Conservation (phyloP, 805 yeast genomes). For the Saccharomycodes ludwigii region DNA sequence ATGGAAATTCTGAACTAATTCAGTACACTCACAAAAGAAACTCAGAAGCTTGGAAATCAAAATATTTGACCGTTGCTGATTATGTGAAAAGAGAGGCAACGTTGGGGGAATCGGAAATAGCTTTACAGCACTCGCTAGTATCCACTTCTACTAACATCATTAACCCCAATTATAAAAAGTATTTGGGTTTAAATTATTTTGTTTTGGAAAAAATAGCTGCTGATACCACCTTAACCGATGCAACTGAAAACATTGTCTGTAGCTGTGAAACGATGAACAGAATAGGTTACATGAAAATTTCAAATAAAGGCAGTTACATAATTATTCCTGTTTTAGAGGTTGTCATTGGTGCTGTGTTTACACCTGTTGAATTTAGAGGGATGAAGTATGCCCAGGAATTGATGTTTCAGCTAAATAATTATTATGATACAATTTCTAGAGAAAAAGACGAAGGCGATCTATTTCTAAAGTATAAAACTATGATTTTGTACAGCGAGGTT, state of each 20-base stretch:
- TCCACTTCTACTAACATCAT: background rate
- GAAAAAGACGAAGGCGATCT: constrained; percentile 13
- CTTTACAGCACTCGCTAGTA: background rate
- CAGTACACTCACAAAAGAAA: constrained; percentile 25
- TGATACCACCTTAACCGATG: constrained; percentile 13
- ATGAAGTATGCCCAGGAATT: constrained; percentile 43
- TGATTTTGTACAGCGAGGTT: constrained; percentile 58
- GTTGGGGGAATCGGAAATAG: constrained; percentile 17
- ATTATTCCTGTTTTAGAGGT: constrained; percentile 23
- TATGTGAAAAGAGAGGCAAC: constrained; percentile 26
- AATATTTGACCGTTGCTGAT: constrained; percentile 19
- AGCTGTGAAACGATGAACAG: constrained; percentile 30
- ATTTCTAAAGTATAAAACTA: constrained; percentile 21
- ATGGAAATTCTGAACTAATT: constrained; percentile 26
- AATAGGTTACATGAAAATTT: constrained; percentile 20
- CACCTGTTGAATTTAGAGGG: constrained; percentile 34
- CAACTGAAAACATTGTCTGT: constrained; percentile 25
- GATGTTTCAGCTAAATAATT: constrained; percentile 27
- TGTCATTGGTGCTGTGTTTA: constrained; percentile 50
- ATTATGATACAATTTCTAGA: constrained; percentile 16
- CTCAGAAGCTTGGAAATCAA: constrained; percentile 24
- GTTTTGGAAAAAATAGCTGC: constrained; percentile 20
- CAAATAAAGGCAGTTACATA: constrained; percentile 15
- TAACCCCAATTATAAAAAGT: constrained; percentile 5
- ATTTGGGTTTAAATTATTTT: constrained; percentile 26